Evolutionary conservation across 75 land plant genomes (phyloP).

Genomic region (Pinus albicaulis): DNA sequence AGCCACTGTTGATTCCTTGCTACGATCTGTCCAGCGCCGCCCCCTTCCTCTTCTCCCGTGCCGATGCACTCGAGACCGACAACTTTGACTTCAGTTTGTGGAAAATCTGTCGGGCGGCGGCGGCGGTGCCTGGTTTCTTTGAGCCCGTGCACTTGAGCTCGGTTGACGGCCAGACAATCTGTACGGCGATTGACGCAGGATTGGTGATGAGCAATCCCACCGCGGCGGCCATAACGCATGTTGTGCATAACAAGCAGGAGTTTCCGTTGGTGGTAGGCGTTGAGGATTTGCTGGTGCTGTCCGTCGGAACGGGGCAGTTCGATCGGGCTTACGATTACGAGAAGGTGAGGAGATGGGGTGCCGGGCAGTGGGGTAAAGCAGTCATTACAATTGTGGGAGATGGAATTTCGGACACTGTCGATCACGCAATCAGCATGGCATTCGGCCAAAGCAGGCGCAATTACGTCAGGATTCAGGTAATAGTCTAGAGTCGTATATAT

Average conservation of each 20-base stretch:
- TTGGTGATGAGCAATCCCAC: slow-evolving; percentile 95
- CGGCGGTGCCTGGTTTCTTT: slow-evolving; percentile 75
- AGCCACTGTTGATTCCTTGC: slow-evolving; percentile 88
- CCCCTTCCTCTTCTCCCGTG: slow-evolving; percentile 83
- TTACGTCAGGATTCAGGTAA: slow-evolving; percentile 87
- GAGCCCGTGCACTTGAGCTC: slow-evolving; percentile 52
- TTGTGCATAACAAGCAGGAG: slow-evolving; percentile 60
- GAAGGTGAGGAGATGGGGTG: slow-evolving; percentile 40
- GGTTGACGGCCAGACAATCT: slow-evolving; percentile 69
- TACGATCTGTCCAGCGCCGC: slow-evolving; percentile 78
- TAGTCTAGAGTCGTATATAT: neutral
- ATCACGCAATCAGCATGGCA: slow-evolving; percentile 76
- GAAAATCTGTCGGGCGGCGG: slow-evolving; percentile 84
- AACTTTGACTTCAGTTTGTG: slow-evolving; percentile 82
- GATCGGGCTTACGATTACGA: slow-evolving; percentile 13
- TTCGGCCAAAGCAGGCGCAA: slow-evolving; percentile 57
- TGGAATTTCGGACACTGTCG: slow-evolving; percentile 87
- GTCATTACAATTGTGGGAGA: slow-evolving; percentile 61
- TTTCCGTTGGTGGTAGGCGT: slow-evolving; percentile 58
- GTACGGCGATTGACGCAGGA: slow-evolving; percentile 85
- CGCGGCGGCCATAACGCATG: slow-evolving; percentile 90
- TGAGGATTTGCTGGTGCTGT: slow-evolving; percentile 77
- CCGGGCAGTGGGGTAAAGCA: slow-evolving; percentile 64
- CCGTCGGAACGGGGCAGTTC: slow-evolving; percentile 76
- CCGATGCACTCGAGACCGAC: slow-evolving; percentile 65